Evolutionary conservation across 2,329 filamentous ascomycete species (phyloP), one percentile per base, ranked within the genome.

Genomic region (Cercospora sp.): DNA sequence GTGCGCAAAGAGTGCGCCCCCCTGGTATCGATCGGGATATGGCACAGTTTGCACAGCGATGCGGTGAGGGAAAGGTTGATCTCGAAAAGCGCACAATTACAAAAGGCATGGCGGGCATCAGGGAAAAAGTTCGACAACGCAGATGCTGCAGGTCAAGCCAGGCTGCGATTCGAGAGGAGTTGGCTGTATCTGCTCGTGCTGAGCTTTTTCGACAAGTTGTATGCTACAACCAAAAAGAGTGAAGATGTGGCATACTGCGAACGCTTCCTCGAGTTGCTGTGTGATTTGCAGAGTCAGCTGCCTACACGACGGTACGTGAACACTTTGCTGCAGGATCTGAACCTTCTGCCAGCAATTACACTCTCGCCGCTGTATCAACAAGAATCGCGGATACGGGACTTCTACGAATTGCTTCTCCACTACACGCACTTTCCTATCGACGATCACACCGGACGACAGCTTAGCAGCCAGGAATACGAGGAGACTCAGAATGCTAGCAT

Each of bases 1-100:
- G 91, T 99, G 61, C 90, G 95, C 70, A 98, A 97, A 79, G 95
- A 99, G 83, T 98, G 95, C 80, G 95, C 94, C 6, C 93, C 96
- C 1, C 83, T 99, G 62, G 94, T 99, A 21, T 95, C 93, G 12
- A 97, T 99, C 74, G 90, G 92, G 0, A 93, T 95, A 74, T 99
- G 95, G 95, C 92, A 98, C 76, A 96, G 97, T 77, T 82, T 99
- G 43, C 91, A 92, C 32, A 91, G 87, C 66, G 93, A 96, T 37
- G 85, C 86, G 67, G 87, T 89, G 70, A 88, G 93, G 72, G 92
- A 97, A 65, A 83, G 83, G 37, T 87, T 89, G 65, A 85, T 99
- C 32, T 89, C 92, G 53, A 89, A 91, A 73, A 87, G 87, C 58
- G 81, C 88, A n/a, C 89, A 92, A 71, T 81, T 97, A 74, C 90